Conservation (phyloP, 495 filamentous ascomycete species). For the Penicillium longicatenatum region DNA sequence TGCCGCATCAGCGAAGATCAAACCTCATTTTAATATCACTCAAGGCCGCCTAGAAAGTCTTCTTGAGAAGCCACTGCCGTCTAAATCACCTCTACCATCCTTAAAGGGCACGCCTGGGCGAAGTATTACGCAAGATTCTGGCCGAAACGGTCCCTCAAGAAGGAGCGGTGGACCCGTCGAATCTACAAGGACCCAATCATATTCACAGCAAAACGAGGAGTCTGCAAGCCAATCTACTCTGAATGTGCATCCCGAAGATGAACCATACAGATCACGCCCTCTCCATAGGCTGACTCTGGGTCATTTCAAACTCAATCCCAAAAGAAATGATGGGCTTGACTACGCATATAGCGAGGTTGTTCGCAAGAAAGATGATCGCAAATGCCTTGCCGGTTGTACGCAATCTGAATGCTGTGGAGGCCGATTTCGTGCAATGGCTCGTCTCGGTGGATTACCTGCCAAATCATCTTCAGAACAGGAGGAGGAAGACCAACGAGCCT, state of each 20-base stretch:
- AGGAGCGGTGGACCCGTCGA: not conserved
- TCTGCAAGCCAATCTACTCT: conserved; percentile 6
- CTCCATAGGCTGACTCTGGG: conserved; percentile 53
- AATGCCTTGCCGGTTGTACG: conserved; percentile 77
- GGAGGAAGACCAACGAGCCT: conserved; percentile 54
- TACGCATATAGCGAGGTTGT: conserved; percentile 78
- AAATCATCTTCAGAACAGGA: conserved; percentile 25
- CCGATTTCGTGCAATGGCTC: conserved; percentile 65
- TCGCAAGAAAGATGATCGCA: conserved; percentile 70
- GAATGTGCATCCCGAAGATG: conserved; percentile 33
- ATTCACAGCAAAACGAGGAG: not conserved
- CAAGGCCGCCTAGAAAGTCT: conserved; percentile 37
- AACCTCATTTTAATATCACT: conserved; percentile 5
- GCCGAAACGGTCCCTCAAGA: not conserved
- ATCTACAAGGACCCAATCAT: not conserved
- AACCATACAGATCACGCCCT: conserved; percentile 55
- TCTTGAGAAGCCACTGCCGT: conserved; percentile 36
- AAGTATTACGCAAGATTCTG: not conserved
- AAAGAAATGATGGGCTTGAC: conserved; percentile 67
- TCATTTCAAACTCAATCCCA: conserved; percentile 86
- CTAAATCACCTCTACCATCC: conserved; percentile 25
- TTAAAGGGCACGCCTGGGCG: not conserved
- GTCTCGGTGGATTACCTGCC: conserved; percentile 37
- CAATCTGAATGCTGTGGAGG: conserved; percentile 75
- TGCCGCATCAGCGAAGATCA: not conserved